Evolutionary conservation across 2,329 filamentous ascomycete species (phyloP).

Genomic region (Xylariales sp.): DNA sequence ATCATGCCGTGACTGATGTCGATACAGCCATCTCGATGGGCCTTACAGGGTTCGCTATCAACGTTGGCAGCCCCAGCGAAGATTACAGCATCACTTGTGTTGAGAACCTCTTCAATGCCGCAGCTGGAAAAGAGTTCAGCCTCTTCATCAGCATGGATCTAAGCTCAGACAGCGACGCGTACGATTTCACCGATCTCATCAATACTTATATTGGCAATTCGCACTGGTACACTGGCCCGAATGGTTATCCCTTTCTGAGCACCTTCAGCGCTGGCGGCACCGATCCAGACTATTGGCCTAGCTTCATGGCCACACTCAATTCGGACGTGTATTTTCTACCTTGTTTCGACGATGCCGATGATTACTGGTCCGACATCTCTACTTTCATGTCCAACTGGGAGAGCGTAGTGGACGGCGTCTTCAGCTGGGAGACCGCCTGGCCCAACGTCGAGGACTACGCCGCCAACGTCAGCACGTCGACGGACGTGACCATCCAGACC

Average conservation of each 20-base stretch:
- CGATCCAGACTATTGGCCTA: conserved; percentile 19
- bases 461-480: conserved; percentile 20
- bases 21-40: conserved; percentile 23
- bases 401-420: conserved; percentile 27
- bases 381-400: conserved; percentile 24
- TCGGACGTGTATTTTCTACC: conserved; percentile 27
- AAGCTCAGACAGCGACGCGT: conserved; percentile 17
- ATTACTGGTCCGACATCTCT: conserved; percentile 25
- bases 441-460: conserved; percentile 18
- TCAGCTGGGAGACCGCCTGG: conserved; percentile 33
- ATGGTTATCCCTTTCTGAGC: conserved; percentile 23
- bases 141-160: conserved; percentile 33
- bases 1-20: conserved; percentile 16
- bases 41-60: conserved; percentile 29
- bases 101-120: conserved; percentile 25
- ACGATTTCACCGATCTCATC: conserved; percentile 18
- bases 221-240: conserved; percentile 23
- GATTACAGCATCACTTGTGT: conserved; percentile 20
- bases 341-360: conserved; percentile 21
- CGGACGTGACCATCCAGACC: conserved; percentile 16
- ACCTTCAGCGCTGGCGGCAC: conserved; percentile 22
- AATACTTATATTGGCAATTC: conserved; percentile 17
- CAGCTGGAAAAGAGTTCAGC: conserved; percentile 23
- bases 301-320: conserved; percentile 19
- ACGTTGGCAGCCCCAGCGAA: conserved; percentile 22